phyloP scores from a whole-genome alignment of 2,329 filamentous ascomycete species.

The Penicillium expansum region DNA sequence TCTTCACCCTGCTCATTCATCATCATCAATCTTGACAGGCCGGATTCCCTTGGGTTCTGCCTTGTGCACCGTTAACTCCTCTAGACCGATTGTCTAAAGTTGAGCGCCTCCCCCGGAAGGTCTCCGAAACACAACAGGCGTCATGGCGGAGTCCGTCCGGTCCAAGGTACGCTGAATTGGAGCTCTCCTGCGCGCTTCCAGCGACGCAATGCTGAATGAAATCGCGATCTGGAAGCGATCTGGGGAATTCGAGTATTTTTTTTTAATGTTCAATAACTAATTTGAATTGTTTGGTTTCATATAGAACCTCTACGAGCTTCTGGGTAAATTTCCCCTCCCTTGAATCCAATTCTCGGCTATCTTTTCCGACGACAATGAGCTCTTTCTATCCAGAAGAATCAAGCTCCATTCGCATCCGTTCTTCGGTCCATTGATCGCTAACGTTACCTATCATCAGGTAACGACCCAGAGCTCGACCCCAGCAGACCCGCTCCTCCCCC shows the following conservation, averaged over 20 bases:
- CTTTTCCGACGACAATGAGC: conserved; percentile 12
- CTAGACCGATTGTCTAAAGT: conserved; percentile 46
- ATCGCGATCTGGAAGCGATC: conserved; percentile 8
- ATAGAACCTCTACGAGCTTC: conserved; percentile 96
- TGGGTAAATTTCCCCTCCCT: conserved; percentile 65
- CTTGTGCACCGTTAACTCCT: conserved; percentile 29
- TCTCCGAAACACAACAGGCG: conserved; percentile 46
- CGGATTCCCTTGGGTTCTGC: conserved; percentile 36
- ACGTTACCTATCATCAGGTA: conserved; percentile 51
- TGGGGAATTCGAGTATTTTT: not conserved
- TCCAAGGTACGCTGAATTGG: conserved; percentile 47
- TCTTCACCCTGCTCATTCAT: conserved; percentile 28
- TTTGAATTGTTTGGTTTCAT: conserved; percentile 10
- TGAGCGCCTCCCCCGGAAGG: conserved; percentile 50
- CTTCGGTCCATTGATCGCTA: conserved; percentile 20
- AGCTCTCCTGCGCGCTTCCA: conserved; percentile 4
- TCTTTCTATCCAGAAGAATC: not conserved
- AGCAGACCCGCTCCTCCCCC: conserved; percentile 75
- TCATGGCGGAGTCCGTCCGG: conserved; percentile 52
- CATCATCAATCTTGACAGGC: conserved; percentile 27
- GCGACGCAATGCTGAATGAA: not conserved
- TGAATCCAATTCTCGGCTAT: conserved; percentile 12
- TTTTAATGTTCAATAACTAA: conserved; percentile 22
- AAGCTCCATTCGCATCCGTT: conserved; percentile 6
- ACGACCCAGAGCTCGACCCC: conserved; percentile 67